These are phyloP conservation scores for Colletotrichum godetiae DNA, from an alignment of 2,329 filamentous ascomycete genomes.

Conservation along the genomic window DNA sequence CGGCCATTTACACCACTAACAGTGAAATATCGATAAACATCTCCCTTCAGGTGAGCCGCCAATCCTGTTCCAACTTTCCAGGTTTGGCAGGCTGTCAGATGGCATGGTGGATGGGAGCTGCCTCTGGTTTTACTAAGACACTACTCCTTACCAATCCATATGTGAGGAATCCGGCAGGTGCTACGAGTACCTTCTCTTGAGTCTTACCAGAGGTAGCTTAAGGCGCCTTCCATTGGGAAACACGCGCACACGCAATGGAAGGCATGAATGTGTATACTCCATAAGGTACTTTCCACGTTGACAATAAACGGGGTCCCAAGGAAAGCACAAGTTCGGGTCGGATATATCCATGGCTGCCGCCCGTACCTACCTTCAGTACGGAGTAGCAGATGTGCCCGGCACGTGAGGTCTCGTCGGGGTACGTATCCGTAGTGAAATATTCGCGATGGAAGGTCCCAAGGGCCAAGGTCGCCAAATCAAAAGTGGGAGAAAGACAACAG, in stretches of 20 bases:
- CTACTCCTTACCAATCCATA: no score
- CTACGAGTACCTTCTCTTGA: not conserved
- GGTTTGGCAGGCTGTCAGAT: not conserved
- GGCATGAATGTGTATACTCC: not conserved
- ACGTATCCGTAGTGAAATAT: no score
- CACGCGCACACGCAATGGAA: not conserved
- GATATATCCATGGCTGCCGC: not conserved
- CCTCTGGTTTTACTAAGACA: not conserved
- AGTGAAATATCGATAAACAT: not conserved
- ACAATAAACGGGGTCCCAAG: not conserved
- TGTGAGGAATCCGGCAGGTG: not conserved
- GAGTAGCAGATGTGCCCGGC: not conserved
- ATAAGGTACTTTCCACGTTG: not conserved
- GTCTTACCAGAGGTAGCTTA: not conserved
- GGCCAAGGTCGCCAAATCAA: no score
- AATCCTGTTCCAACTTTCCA: conserved; percentile 1
- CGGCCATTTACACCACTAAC: not conserved
- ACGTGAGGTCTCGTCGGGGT: not conserved
- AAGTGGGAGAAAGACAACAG: no score
- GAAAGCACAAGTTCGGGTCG: not conserved
- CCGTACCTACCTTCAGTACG: no score
- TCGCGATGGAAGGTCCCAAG: no score
- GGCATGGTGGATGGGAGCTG: conserved; percentile 15
- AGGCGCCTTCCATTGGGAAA: not conserved
- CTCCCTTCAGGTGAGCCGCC: not conserved